Conservation (phyloP, 768 basidiomycete species). For the Kwoniella europaea region DNA sequence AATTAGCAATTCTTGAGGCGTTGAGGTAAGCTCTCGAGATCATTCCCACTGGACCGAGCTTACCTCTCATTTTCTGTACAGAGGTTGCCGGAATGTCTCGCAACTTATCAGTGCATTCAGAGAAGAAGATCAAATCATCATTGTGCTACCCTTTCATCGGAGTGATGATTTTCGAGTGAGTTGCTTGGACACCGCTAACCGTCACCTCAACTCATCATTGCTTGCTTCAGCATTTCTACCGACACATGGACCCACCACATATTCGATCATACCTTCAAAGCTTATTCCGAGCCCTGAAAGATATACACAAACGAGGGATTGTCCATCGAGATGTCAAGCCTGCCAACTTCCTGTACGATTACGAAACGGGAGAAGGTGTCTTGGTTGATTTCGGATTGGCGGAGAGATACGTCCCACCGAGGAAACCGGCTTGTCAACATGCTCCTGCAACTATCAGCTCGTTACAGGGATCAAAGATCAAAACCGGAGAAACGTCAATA, state of each 20-base stretch:
- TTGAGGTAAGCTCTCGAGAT: constrained; percentile 54
- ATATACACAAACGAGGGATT: constrained; percentile 81
- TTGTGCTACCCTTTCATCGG: constrained; percentile 88
- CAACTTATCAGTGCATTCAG: constrained; percentile 95
- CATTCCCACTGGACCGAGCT: neutral
- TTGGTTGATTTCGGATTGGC: constrained; percentile 96
- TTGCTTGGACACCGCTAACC: constrained; percentile 25
- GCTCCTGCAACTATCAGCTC: constrained; percentile 66
- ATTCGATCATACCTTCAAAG: constrained; percentile 87
- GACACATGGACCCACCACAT: constrained; percentile 71
- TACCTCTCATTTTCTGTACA: constrained; percentile 36
- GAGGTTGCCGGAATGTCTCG: constrained; percentile 83
- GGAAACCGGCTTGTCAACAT: constrained; percentile 69
- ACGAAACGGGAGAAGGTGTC: constrained; percentile 77
- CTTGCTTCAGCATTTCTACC: constrained; percentile 69
- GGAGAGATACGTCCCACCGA: constrained; percentile 61
- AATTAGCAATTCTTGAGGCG: constrained; percentile 85
- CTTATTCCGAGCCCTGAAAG: constrained; percentile 85
- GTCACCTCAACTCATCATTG: neutral
- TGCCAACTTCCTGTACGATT: constrained; percentile 94
- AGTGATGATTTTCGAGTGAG: constrained; percentile 92
- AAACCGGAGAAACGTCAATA: constrained; percentile 61
- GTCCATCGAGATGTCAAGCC: constrained; percentile 98
- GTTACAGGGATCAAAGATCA: constrained; percentile 71
- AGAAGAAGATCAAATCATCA: constrained; percentile 86